phyloP scores from a whole-genome alignment of 108 stramenopile genomes.

The Skeletonema potamos region DNA sequence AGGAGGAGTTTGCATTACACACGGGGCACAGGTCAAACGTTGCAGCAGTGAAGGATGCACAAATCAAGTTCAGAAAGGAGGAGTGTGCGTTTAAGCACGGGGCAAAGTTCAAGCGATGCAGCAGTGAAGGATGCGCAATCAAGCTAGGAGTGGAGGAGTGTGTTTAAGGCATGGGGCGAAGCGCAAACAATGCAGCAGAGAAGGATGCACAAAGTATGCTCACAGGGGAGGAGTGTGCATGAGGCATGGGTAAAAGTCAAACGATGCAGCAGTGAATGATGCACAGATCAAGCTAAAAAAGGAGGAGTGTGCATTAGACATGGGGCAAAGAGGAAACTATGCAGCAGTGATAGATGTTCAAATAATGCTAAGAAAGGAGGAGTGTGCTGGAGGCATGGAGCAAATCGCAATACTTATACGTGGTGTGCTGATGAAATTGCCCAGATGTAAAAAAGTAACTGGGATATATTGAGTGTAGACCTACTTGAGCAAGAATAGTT shows the following conservation, averaged over 20 bases:
- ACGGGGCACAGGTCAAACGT: background rate
- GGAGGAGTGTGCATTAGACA: constrained; percentile 1
- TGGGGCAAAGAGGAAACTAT: constrained; percentile 1
- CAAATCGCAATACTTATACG: too few species aligned
- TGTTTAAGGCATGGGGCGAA: constrained; percentile 2
- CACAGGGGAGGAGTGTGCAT: background rate
- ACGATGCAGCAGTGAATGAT: background rate
- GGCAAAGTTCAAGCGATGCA: background rate
- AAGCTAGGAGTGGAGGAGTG: too few species aligned
- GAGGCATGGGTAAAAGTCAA: background rate
- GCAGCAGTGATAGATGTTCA: background rate
- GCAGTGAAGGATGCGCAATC: background rate
- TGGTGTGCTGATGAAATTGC: too few species aligned
- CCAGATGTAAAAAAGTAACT: too few species aligned
- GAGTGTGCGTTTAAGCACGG: constrained; percentile 3
- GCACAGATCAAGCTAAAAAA: background rate
- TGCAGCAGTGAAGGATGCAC: background rate
- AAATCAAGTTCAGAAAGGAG: background rate
- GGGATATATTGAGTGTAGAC: too few species aligned
- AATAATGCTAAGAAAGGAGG: background rate
- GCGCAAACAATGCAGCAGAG: background rate
- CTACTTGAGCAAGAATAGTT: too few species aligned
- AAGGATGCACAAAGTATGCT: background rate
- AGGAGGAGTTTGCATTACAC: background rate
- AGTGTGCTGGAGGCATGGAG: background rate